Base-by-base conservation (phyloP, 768 basidiomycete genomes). In the Naganishia friedmannii region DNA sequence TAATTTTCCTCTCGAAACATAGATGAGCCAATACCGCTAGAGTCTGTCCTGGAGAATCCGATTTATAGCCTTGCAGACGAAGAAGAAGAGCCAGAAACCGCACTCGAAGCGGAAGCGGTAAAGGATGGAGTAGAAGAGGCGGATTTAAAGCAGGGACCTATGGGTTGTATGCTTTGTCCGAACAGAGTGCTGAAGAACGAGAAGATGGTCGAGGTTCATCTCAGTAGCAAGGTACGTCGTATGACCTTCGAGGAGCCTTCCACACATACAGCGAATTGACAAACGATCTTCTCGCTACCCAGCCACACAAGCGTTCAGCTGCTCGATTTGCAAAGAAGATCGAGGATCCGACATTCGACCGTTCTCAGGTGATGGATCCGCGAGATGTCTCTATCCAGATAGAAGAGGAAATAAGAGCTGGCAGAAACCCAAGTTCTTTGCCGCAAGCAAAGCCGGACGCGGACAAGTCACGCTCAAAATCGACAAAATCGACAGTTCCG, bases 131-230 rank as follows among this genome's bases (percentile, higher is more conserved):
- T 17, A 12, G 39, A 63, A 45, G 60, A 46, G 23, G 23, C 23
- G 9, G 60, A 23, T n/a, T n/a, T 17, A 12, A 26, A 23, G 9
- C 23, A 37, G 31, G 60, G 60, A 63, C 60, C 60, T 15, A 63
- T 63, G 57, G 68, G 42, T 6, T 69, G 68, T 34, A 53, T 69
- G 42, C 68, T 69, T 21, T 69, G 68, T 31, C 68, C 68, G 42
- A 60, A 46, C n/a, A 69, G 53, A 31, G 45, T 69, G 39, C 23
- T 69, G 45, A 69, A 69, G 56, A 58, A 69, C 53, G 55, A 69
- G 39, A 57, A 55, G 29, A 69, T 69, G 68, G 68, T 60, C 29
- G 68, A 69, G 32, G 55, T 60, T 7, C 68, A 69, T 69, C 45
- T 69, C 42, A 53, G 42, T 15, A 60, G 68, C 45, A 60, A 48